phyloP scores from a whole-genome alignment of 2,329 filamentous ascomycete genomes.

The Calonectria montana region DNA sequence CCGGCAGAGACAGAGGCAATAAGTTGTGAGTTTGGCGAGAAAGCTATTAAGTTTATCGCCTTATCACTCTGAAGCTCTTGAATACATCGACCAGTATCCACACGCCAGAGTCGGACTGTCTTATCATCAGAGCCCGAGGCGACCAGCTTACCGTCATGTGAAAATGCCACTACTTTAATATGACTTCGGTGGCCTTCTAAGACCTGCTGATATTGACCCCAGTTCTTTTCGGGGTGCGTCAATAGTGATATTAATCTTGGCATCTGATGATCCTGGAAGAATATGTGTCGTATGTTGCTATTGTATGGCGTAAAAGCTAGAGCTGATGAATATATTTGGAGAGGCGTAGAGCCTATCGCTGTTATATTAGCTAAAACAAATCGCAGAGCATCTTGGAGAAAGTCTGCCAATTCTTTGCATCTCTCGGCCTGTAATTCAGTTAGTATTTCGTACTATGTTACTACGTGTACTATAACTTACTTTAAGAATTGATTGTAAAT shows the following conservation, averaged over 20 bases:
- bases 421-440: too few species aligned
- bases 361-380: background rate
- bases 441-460: too few species aligned
- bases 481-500: background rate
- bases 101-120: too few species aligned
- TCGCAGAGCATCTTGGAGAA: background rate
- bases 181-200: conserved; percentile 9
- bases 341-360: background rate
- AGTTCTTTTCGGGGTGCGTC: background rate
- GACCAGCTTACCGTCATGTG: too few species aligned
- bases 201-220: background rate
- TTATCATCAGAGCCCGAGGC: too few species aligned
- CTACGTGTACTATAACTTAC: too few species aligned
- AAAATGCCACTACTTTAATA: too few species aligned
- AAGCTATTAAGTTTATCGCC: too few species aligned
- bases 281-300: background rate
- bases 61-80: too few species aligned
- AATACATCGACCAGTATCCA: too few species aligned
- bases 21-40: background rate
- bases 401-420: background rate
- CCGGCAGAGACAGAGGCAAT: background rate
- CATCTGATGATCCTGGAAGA: background rate
- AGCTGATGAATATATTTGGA: conserved; percentile 14
- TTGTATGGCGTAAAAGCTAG: background rate
- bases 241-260: background rate